Conservation (phyloP, 805 yeast genomes). For the Pichia ethanolica region DNA sequence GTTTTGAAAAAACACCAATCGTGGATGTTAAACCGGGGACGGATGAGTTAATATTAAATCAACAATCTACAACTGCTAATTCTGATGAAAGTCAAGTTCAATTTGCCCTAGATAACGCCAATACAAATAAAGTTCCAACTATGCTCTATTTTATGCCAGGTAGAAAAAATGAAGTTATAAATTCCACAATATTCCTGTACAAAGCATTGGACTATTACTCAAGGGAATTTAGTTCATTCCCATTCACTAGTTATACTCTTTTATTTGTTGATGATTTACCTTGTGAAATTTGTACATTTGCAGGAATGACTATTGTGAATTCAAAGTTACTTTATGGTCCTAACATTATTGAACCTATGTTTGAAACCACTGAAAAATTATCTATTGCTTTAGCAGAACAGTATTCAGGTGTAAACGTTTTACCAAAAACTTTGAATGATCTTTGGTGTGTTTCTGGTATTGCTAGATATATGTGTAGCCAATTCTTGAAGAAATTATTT, state of each 20-base stretch:
- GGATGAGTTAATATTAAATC: constrained; percentile 19
- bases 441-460: constrained; percentile 88
- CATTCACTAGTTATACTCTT: constrained; percentile 74
- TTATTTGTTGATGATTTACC: constrained; percentile 61
- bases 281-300: constrained; percentile 51
- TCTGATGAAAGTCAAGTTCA: constrained; percentile 20
- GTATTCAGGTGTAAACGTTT: constrained; percentile 90
- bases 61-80: constrained; percentile 21
- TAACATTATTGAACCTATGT: constrained; percentile 69
- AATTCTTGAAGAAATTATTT: constrained; percentile 61
- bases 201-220: constrained; percentile 78
- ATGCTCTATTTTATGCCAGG: constrained; percentile 60
- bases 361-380: constrained; percentile 57
- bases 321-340: constrained; percentile 65
- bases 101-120: constrained; percentile 12
- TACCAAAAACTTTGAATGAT: constrained; percentile 72
- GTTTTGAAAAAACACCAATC: constrained; percentile 61
- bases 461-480: constrained; percentile 72
- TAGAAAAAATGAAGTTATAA: constrained; percentile 45
- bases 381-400: constrained; percentile 73
- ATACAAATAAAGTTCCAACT: constrained; percentile 40
- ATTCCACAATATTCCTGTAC: constrained; percentile 69
- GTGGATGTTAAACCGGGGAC: constrained; percentile 33
- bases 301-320: constrained; percentile 60
- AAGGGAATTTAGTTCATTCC: constrained; percentile 88